These are phyloP conservation scores for Pilaira anomala DNA, from an alignment of 192 early-diverging fungal species.

Conservation along the genomic window DNA sequence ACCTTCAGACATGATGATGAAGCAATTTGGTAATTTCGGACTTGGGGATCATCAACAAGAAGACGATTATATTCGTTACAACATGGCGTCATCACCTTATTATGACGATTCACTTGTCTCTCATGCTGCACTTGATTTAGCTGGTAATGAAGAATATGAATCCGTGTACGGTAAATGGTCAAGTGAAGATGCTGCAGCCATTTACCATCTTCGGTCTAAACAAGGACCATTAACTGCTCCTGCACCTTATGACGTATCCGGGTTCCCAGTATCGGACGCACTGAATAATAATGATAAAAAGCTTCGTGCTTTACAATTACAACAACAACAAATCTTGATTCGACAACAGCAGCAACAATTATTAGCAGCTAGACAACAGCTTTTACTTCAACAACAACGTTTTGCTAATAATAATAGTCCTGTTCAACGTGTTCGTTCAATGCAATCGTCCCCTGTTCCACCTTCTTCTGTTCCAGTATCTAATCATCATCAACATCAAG, in stretches of 20 bases:
- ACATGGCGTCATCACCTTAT: too few relatives aligned
- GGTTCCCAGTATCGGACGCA: not conserved
- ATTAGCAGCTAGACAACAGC: not conserved
- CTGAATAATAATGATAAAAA: conserved; percentile 41
- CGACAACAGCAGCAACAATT: conserved; percentile 45
- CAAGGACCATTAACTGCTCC: too few relatives aligned
- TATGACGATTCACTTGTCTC: too few relatives aligned
- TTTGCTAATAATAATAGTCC: not conserved
- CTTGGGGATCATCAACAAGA: not conserved
- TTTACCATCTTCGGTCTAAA: not conserved
- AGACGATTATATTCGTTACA: too few relatives aligned
- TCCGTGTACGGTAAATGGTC: not conserved
- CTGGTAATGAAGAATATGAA: not conserved
- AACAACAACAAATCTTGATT: conserved; percentile 45
- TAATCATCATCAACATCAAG: conserved; percentile 6
- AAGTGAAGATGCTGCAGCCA: conserved; percentile 19
- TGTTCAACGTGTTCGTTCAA: not conserved
- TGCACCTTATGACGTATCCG: too few relatives aligned
- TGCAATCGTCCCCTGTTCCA: not conserved
- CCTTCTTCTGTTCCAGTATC: not conserved
- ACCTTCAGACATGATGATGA: conserved; percentile 20
- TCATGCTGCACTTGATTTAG: too few relatives aligned
- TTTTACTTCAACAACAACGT: conserved; percentile 35
- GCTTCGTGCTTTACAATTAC: conserved; percentile 39
- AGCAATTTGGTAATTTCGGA: conserved; percentile 25